Base-by-base conservation (phyloP, 495 filamentous ascomycete genomes). In the Penicillium samsonianum region DNA sequence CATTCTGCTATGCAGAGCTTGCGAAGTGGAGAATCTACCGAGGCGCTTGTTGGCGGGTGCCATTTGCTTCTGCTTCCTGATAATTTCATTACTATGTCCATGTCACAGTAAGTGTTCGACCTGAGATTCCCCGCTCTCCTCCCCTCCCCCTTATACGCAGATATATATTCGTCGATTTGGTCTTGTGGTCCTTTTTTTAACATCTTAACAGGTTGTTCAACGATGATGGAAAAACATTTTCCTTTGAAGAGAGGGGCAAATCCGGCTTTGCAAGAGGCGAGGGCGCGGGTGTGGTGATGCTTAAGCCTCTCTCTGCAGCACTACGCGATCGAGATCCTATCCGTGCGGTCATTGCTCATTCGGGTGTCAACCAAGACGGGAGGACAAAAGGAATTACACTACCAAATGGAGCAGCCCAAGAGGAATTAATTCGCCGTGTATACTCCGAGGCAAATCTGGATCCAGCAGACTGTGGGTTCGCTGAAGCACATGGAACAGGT, bases 51-150 rank as follows among this genome's bases (percentile, higher is more conserved):
- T 31, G 83, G 77, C 16, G 82, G 80, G 2, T 81, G 77, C 46
- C 78, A 82, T 60, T 63, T 88, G 11, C 85, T 84, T 50, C 71
- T 85, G 63, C 65, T 77, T 2, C 80, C 83, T 6, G 82, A 85
- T 60, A 75, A 78, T 57, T 80, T 80, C 60, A 79, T 84, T 38
- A 74, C 77, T 7, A 80, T 78, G 45, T 70, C 74, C 6, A 73
- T 62, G 59, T 68, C 65, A 54, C 61, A 67, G 70, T 73, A 30
- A 59, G 64, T 65, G 17, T 11, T 33, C 52, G n/a, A 47, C 53
- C 19, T 56, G 26, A 41, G 19, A n/a, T 19, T 25, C 19, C 7
- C n/a, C n/a, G n/a, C n/a, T n/a, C n/a, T n/a, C n/a, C n/a, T n/a
- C n/a, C n/a, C n/a, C n/a, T n/a, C n/a, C n/a, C n/a, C n/a, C n/a